Percentiles rank a stretch among this genome's conserved stretches.
These are phyloP conservation scores for Talaromyces albobiverticillius DNA, from an alignment of 2,329 filamentous ascomycete species.

Conservation along the genomic window DNA sequence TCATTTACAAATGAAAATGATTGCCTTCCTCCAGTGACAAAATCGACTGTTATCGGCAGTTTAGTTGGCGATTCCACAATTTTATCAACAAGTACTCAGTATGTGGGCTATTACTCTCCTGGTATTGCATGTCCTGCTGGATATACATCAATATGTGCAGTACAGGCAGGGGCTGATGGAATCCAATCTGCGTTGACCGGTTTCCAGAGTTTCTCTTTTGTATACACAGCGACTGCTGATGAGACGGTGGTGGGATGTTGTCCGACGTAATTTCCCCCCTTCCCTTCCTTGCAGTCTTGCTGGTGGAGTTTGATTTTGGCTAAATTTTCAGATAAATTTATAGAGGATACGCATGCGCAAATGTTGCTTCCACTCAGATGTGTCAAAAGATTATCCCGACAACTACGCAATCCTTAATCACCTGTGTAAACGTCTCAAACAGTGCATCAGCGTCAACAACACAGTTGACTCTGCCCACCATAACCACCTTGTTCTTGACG, in stretches of 20 bases:
- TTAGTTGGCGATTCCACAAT: too few relatives aligned
- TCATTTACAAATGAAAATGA: not conserved
- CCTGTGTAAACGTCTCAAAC: not conserved
- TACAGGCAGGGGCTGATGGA: not conserved
- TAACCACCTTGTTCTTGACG: not conserved
- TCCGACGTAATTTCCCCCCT: conserved; percentile 1
- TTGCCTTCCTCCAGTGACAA: not conserved
- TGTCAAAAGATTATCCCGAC: not conserved
- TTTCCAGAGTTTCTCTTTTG: conserved; percentile 1
- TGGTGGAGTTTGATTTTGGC: not conserved
- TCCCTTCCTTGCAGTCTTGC: not conserved
- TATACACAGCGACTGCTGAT: not conserved
- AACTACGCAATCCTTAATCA: not conserved
- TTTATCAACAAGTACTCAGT: not conserved
- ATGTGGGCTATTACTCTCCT: conserved; percentile 3
- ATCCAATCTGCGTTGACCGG: not conserved
- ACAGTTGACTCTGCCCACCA: not conserved
- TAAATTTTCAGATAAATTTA: not conserved
- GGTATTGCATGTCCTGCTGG: conserved; percentile 1
- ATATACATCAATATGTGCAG: conserved; percentile 4
- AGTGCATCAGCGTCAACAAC: not conserved
- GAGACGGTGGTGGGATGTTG: conserved; percentile 8
- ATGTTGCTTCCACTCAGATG: not conserved
- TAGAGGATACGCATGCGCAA: not conserved
- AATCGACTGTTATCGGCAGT: not conserved